Evolutionary conservation across 331 rosid species (phyloP), one percentile per base, ranked within the genome.

Genomic region (Quercus phellos): DNA sequence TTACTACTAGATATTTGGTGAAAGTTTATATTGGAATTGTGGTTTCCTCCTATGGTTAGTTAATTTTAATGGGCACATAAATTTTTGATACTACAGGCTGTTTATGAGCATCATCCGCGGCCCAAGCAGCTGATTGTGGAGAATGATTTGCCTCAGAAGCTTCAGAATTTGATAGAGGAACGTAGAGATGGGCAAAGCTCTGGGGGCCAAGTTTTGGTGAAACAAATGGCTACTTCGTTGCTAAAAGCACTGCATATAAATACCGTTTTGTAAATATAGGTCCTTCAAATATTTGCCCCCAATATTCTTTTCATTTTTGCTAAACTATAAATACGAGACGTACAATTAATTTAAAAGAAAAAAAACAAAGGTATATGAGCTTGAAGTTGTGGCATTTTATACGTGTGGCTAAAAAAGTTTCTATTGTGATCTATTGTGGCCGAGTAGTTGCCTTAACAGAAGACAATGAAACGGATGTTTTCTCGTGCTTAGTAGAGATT

Each of bases 111-210:
- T 78, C 99, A 95, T 74, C 99, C 99, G 1, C 91, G 97, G 83
- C 99, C 99, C 16, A 95, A 95, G 93, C 97, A 95, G 78, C 76
- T 95, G 92, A 95, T 95, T 67, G 99, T 95, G 82, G 99, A 95
- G 89, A 93, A 95, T 72, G 99, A 95, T 85, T 79, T 95, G 76
- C 99, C 99, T 18, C 94, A 90, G 55, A 95, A 95, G 82, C 99
- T 95, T 80, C 98, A 91, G 86, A 93, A 84, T 85, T 82, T 95
- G 59, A 95, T 95, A 59, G 99, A 94, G 75, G 99, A 95, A 79
- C 88, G 99, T 67, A 89, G 99, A 86, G 99, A 91, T 74, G 98
- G 99, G 27, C 99, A 95, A 70, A 80, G 91, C 67, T 88, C 90
- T 4, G 95, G 95, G 5, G 92, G 95, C 34, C 95, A 90, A 78